A percentile compares a stretch with the other conserved stretches of the same genome.
phyloP scores from a whole-genome alignment of 352 stramenopile species.

The Phytophthora fragariae region DNA sequence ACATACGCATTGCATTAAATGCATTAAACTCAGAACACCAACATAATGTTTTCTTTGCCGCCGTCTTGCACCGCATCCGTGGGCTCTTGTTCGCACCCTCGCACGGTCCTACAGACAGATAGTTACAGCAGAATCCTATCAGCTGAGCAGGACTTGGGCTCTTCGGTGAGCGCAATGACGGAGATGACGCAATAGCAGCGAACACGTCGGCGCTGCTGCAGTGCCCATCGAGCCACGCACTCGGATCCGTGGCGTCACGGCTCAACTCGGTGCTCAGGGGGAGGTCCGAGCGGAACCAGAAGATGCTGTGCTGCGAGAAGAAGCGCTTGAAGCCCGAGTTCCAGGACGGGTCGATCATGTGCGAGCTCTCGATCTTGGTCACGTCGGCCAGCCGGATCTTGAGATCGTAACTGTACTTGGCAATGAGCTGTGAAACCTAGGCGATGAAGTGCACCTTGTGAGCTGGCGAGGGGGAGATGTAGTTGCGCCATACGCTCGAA shows the following conservation, averaged over 20 bases:
- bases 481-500: constrained; percentile 86
- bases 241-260: too few relatives aligned
- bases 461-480: constrained; percentile 80
- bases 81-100: constrained; percentile 58
- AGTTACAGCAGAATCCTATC: constrained; percentile 48
- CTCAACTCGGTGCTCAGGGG: too few relatives aligned
- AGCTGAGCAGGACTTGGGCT: constrained; percentile 48
- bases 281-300: too few relatives aligned
- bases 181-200: constrained; percentile 28
- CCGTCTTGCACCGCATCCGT: too few relatives aligned
- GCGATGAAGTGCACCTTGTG: constrained; percentile 91
- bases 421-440: constrained; percentile 87
- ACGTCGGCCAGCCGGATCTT: constrained; percentile 86
- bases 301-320: too few relatives aligned
- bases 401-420: constrained; percentile 80
- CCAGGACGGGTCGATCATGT: constrained; percentile 81
- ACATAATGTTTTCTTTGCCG: too few relatives aligned
- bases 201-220: constrained; percentile 1
- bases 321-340: constrained; percentile 36
- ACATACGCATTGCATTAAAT: too few relatives aligned
- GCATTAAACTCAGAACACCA: too few relatives aligned
- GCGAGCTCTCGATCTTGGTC: constrained; percentile 86
- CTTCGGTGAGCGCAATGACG: constrained; percentile 32
- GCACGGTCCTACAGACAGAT: constrained; percentile 52
- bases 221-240: too few relatives aligned